Base-by-base conservation (phyloP, 2,329 filamentous ascomycete species). In the Fusarium caatingaense region DNA sequence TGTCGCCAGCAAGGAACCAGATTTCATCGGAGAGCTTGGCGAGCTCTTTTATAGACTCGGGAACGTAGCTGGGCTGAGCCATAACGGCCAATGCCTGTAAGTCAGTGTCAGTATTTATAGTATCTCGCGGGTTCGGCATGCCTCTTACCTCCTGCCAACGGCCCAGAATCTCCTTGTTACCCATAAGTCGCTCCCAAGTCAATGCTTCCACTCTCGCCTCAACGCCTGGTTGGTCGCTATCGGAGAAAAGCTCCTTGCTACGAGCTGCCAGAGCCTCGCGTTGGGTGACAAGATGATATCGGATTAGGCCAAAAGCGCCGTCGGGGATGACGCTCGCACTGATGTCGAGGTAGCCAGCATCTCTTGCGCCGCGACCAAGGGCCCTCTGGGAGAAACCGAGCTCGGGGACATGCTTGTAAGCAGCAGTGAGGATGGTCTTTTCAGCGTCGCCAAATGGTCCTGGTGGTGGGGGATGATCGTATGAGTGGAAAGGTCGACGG, bases 11-110 rank as follows among this genome's bases (percentile, higher is more conserved):
- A 6, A 97, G 88, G 76, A 92, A 94, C 86, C 92, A 93, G 54
- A 99, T 97, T 79, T 99, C 96, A 78, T 98, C 95, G n/a, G 92
- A 88, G 7, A 99, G 88, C 51, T 87, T 84, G 44, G 92, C 90
- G 6, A 99, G 87, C 81, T 98, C 96, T 46, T 86, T 86, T 5
- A 98, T 78, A 0, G 94, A 94, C 11, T 88, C 82, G 0, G 93
- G 88, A 34, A 97, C 86, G 78, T 95, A 92, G 64, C 86, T 88
- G 0, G 93, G 92, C 61, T 97, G 90, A 7, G 94, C 93, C 92
- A 98, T 97, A 66, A 97, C 84, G 6, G 93, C 94, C 5, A 98
- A 86, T 46, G 95, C 96, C 92, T 96, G 41, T n/a, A 27, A 45
- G 50, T 18, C 16, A 46, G 18, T 13, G 47, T 75, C 45, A 75